A percentile compares a stretch with the other conserved stretches of the same genome.
Evolutionary conservation across 2,329 filamentous ascomycete genomes (phyloP).

Genomic region (Penicillium sp.): DNA sequence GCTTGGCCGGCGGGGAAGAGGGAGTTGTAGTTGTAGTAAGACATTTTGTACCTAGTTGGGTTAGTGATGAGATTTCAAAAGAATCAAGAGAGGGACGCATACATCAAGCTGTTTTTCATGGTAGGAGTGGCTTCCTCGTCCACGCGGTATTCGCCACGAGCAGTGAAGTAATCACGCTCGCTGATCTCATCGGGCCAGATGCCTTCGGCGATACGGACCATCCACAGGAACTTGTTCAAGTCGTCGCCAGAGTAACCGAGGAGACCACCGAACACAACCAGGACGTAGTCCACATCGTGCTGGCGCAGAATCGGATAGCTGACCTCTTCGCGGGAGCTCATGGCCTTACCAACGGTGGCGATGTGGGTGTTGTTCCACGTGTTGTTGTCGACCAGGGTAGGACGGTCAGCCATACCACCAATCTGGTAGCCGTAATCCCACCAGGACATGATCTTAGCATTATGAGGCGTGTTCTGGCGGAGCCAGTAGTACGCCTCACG

Average conservation of each 20-base stretch:
- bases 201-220: conserved; percentile 97
- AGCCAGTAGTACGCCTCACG: conserved; percentile 99
- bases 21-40: conserved; percentile 93
- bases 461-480: conserved; percentile 88
- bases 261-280: conserved; percentile 93
- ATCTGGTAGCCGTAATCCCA: conserved; percentile 99
- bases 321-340: conserved; percentile 96
- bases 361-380: conserved; percentile 99
- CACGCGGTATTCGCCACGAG: conserved; percentile 89
- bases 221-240: conserved; percentile 99
- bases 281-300: conserved; percentile 98
- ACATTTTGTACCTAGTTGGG: conserved; percentile 92
- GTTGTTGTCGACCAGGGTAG: conserved; percentile 98
- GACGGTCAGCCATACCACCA: conserved; percentile 96
- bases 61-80: conserved; percentile 13
- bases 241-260: conserved; percentile 97
- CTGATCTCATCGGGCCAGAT: conserved; percentile 99
- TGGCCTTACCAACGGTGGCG: conserved; percentile 96
- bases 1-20: conserved; percentile 92
- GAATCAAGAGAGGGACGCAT: conserved; percentile 44
- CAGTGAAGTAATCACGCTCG: conserved; percentile 93
- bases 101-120: conserved; percentile 99
- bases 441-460: conserved; percentile 99
- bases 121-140: conserved; percentile 90
- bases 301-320: conserved; percentile 98